phyloP scores from a whole-genome alignment of 345 rosid species.

The Eucalyptus regnans region DNA sequence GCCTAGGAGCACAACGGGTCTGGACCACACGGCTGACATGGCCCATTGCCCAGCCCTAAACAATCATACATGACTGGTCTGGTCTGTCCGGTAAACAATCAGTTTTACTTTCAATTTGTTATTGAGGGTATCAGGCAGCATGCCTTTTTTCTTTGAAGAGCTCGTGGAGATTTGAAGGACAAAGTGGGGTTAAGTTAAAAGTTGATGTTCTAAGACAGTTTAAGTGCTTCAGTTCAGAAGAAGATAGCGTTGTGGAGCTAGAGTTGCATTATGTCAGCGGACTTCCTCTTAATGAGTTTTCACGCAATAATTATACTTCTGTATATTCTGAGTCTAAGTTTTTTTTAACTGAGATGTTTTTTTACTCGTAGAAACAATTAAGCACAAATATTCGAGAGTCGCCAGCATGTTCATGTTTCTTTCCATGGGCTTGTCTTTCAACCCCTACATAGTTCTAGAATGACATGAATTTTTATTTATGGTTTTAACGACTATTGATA shows the following conservation, averaged over 20 bases:
- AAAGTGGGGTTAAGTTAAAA: background rate
- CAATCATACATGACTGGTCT: too few species aligned
- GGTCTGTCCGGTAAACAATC: too few species aligned
- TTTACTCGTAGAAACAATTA: background rate
- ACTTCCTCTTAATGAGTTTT: background rate
- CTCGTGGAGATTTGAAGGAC: background rate
- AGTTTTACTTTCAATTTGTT: background rate
- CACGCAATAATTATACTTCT: background rate
- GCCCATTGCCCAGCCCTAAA: too few species aligned
- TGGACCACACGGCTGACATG: too few species aligned
- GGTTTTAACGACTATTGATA: too few species aligned
- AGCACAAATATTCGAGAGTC: background rate
- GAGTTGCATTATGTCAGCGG: background rate
- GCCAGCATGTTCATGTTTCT: background rate
- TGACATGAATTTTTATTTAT: background rate
- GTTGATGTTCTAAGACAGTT: background rate
- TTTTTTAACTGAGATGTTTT: background rate
- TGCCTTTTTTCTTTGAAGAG: background rate
- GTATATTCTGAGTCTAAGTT: background rate
- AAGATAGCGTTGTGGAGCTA: background rate
- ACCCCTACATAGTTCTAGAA: background rate
- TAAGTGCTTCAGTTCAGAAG: too few species aligned
- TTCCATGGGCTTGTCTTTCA: background rate
- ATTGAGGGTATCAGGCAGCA: background rate
- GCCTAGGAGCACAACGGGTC: too few species aligned